Conservation (phyloP, 106 monocot genomes). For the Phalaenopsis equestris region DNA sequence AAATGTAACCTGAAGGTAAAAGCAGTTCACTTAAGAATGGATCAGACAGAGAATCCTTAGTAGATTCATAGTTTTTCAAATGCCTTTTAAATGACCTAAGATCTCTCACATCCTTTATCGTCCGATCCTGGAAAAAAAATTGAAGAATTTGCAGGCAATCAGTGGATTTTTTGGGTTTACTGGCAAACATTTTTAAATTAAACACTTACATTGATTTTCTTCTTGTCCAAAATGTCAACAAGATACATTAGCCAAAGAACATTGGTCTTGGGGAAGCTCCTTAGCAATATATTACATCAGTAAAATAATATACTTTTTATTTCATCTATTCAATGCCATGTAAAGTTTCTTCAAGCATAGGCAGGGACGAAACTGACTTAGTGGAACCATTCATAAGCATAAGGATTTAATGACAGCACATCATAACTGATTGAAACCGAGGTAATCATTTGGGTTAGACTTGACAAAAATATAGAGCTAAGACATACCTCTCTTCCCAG, state of each 20-base stretch:
- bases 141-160: background rate
- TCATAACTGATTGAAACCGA: background rate
- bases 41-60: conserved; percentile 57
- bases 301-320: background rate
- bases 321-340: background rate
- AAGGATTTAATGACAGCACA: background rate
- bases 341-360: background rate
- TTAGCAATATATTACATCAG: conserved; percentile 1
- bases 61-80: conserved; percentile 53
- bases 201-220: conserved; percentile 81
- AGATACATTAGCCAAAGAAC: conserved; percentile 85
- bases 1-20: too few species aligned
- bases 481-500: conserved; percentile 74
- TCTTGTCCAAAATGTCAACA: conserved; percentile 66
- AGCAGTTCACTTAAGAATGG: conserved; percentile 41
- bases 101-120: conserved; percentile 58
- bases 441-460: background rate
- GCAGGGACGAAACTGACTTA: too few species aligned
- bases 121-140: conserved; percentile 42
- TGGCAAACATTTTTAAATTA: background rate
- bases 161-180: background rate
- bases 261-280: conserved; percentile 92
- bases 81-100: conserved; percentile 83
- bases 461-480: background rate
- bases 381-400: background rate